Conservation (phyloP, 2,329 filamentous ascomycete species). For the Zymoseptoria tritici region DNA sequence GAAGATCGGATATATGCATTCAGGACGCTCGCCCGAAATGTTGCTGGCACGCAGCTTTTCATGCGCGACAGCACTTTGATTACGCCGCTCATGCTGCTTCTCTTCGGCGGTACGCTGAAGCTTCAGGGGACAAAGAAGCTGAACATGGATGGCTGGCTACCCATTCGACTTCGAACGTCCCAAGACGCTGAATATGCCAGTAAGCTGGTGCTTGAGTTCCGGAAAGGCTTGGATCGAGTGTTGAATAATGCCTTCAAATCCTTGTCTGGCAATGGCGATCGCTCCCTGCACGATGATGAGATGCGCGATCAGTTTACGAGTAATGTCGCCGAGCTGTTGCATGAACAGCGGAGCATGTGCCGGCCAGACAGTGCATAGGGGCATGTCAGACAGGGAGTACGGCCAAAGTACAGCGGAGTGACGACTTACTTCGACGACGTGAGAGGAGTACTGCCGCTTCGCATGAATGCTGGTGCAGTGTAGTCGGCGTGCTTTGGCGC, state of each 20-base stretch:
- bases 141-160: conserved; percentile 32
- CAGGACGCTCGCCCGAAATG: conserved; percentile 12
- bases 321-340: conserved; percentile 15
- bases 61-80: conserved; percentile 24
- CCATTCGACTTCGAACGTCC: conserved; percentile 21
- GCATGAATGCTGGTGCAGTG: neutral
- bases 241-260: conserved; percentile 23
- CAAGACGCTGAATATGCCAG: conserved; percentile 13
- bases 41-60: conserved; percentile 14
- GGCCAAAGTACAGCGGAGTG: neutral
- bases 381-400: neutral
- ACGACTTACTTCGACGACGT: neutral
- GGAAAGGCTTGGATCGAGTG: conserved; percentile 29
- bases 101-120: conserved; percentile 27
- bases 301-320: conserved; percentile 17
- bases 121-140: conserved; percentile 11
- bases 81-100: conserved; percentile 21
- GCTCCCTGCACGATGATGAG: conserved; percentile 12
- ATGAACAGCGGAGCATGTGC: neutral
- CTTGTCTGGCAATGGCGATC: conserved; percentile 6
- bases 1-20: conserved; percentile 10
- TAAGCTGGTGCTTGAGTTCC: conserved; percentile 30
- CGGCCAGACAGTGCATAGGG: neutral
- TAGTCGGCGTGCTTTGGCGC: no score
- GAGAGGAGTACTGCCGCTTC: neutral